Conservation (phyloP, 2,329 filamentous ascomycete species). For the Fusarium dlaminii region DNA sequence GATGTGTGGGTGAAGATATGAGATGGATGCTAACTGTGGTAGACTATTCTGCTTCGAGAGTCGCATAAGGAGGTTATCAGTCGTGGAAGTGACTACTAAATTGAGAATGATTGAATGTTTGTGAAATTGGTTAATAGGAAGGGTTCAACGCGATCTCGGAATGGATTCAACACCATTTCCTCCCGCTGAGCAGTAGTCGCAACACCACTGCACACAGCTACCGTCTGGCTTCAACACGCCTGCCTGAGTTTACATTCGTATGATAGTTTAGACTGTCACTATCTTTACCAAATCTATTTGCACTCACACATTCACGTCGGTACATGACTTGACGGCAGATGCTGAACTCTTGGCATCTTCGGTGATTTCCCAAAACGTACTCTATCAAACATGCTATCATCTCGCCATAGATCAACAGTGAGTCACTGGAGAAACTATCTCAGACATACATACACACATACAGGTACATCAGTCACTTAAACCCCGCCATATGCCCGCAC, state of each 20-base stretch:
- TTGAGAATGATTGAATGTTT: background rate
- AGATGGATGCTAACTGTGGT: background rate
- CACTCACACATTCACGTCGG: background rate
- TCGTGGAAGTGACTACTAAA: constrained; percentile 61
- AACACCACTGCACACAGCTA: constrained; percentile 14
- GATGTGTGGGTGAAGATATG: accelerated
- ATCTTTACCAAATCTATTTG: background rate
- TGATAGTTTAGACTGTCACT: constrained; percentile 5
- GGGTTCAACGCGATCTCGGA: constrained; percentile 20
- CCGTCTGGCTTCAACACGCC: constrained; percentile 22
- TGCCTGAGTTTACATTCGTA: constrained; percentile 18
- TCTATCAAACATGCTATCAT: background rate
- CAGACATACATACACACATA: background rate
- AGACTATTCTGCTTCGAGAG: constrained; percentile 59
- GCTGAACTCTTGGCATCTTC: background rate
- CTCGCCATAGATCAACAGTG: constrained; percentile 1
- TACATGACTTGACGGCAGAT: background rate
- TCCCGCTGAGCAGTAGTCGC: background rate
- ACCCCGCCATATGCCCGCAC: background rate
- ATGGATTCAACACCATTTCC: constrained; percentile 11
- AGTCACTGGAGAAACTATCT: constrained; percentile 8
- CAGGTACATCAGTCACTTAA: background rate
- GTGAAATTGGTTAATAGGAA: background rate
- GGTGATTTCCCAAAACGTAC: background rate
- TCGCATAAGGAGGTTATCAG: constrained; percentile 61